These are phyloP conservation scores for Mycena kentingensis DNA, from an alignment of 768 basidiomycete genomes.

Conservation along the genomic window DNA sequence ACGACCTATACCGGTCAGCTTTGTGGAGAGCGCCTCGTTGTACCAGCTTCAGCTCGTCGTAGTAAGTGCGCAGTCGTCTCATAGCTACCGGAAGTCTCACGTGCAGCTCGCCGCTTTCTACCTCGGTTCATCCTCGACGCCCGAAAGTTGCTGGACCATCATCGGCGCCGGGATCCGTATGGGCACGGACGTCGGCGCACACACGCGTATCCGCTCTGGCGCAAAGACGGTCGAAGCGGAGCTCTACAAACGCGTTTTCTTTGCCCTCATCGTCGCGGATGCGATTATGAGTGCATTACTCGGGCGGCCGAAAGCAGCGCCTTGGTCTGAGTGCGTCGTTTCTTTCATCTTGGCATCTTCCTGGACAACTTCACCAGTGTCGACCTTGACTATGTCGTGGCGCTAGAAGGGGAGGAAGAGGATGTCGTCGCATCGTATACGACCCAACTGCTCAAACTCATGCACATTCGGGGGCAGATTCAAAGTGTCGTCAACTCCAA, in stretches of 20 bases:
- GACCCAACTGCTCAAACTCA: constrained; percentile 45
- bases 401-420: constrained; percentile 61
- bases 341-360: background rate
- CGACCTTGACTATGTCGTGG: constrained; percentile 50
- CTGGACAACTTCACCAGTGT: constrained; percentile 38
- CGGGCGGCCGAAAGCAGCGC: constrained; percentile 54
- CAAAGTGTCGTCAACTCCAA: constrained; percentile 47
- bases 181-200: constrained; percentile 50
- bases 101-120: constrained; percentile 37
- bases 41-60: constrained; percentile 19
- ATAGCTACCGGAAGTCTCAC: constrained; percentile 14
- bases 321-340: constrained; percentile 50
- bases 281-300: constrained; percentile 28
- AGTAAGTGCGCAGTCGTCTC: constrained; percentile 38
- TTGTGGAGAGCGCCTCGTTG: constrained; percentile 16
- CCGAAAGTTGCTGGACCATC: constrained; percentile 36
- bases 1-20: constrained; percentile 33
- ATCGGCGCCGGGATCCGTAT: constrained; percentile 43
- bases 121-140: constrained; percentile 31
- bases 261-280: constrained; percentile 29
- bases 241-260: constrained; percentile 50
- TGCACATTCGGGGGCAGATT: constrained; percentile 46
- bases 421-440: constrained; percentile 43
- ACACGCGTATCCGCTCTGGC: constrained; percentile 37
- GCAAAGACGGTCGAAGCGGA: constrained; percentile 43